Conservation (phyloP, 768 basidiomycete species). For the Boletus vermiculosoides region DNA sequence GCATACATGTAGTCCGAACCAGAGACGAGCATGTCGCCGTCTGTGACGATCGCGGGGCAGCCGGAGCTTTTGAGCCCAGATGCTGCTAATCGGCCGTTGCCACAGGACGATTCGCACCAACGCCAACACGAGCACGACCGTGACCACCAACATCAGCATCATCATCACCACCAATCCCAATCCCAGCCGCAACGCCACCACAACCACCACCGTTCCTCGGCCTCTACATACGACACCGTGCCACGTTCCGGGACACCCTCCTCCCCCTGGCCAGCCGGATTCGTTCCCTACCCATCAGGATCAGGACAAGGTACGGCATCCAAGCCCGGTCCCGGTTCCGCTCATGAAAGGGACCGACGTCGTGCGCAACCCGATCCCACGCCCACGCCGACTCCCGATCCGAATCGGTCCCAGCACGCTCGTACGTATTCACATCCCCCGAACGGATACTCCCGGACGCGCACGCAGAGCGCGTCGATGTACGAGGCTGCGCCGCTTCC, state of each 20-base stretch:
- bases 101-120: slow-evolving; percentile 14
- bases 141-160: slow-evolving; percentile 1
- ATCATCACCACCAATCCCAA: slow-evolving; percentile 1
- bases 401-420: background rate
- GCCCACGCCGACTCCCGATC: background rate
- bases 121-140: background rate
- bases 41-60: slow-evolving; percentile 30
- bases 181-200: background rate
- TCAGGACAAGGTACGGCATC: background rate
- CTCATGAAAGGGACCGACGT: slow-evolving; percentile 2
- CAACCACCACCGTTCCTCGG: background rate
- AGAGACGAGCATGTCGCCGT: slow-evolving; percentile 36
- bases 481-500: slow-evolving; percentile 31
- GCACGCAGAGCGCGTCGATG: slow-evolving; percentile 16
- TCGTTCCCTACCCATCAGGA: slow-evolving; percentile 12
- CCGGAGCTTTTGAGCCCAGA: slow-evolving; percentile 47
- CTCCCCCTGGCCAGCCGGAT: slow-evolving; percentile 18
- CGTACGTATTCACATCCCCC: background rate
- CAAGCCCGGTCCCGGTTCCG: background rate
- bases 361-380: background rate
- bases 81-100: slow-evolving; percentile 31
- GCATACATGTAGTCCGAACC: slow-evolving; percentile 38
- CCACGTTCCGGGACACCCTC: slow-evolving; percentile 15
- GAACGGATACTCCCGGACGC: slow-evolving; percentile 3
- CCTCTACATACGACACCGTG: background rate